Conservation (phyloP, 345 rosid genomes). For the Camelina laxa region DNA sequence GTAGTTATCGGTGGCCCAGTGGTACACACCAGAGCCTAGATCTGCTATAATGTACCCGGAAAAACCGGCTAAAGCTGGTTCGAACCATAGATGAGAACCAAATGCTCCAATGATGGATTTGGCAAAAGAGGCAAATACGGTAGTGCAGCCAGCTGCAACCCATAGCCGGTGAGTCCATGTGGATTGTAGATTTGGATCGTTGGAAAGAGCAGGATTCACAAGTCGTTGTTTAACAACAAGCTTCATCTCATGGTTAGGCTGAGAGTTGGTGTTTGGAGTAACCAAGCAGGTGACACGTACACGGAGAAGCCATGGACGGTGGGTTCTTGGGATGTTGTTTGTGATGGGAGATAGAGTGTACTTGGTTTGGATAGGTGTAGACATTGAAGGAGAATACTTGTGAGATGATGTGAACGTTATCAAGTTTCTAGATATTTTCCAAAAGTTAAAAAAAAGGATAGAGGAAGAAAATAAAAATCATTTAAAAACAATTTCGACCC, state of each 20-base stretch:
- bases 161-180: slow-evolving; percentile 77
- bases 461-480: background rate
- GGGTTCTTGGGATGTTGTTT: slow-evolving; percentile 24
- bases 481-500: background rate
- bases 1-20: slow-evolving; percentile 91
- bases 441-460: background rate
- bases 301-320: slow-evolving; percentile 25
- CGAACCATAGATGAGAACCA: slow-evolving; percentile 54
- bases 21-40: slow-evolving; percentile 85
- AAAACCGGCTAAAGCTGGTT: slow-evolving; percentile 67
- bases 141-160: slow-evolving; percentile 75
- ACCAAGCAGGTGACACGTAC: slow-evolving; percentile 42
- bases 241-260: slow-evolving; percentile 36
- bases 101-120: slow-evolving; percentile 53
- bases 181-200: slow-evolving; percentile 64
- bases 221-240: slow-evolving; percentile 8
- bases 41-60: slow-evolving; percentile 80
- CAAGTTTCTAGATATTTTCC: background rate
- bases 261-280: slow-evolving; percentile 48
- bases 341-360: slow-evolving; percentile 43
- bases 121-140: slow-evolving; percentile 58
- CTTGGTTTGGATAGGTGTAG: slow-evolving; percentile 54
- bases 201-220: slow-evolving; percentile 39
- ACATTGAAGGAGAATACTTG: slow-evolving; percentile 48
- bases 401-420: background rate